phyloP scores from a whole-genome alignment of 768 basidiomycete genomes.

The Epithele typhae region DNA sequence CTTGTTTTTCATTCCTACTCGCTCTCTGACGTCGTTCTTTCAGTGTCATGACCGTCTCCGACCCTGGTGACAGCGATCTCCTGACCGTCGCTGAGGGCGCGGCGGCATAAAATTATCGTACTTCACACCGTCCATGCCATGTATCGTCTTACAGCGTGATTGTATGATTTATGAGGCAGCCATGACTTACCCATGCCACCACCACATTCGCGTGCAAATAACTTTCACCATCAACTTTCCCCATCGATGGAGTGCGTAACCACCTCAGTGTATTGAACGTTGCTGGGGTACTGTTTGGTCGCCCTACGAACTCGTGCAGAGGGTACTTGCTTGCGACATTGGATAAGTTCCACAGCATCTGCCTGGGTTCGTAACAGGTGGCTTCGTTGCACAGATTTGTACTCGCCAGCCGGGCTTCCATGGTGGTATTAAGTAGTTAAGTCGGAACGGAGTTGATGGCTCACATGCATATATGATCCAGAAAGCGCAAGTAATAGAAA shows the following conservation, averaged over 20 bases:
- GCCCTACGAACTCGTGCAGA: no score
- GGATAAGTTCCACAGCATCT: no score
- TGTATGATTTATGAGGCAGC: constrained; percentile 16
- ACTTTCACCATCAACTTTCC: no score
- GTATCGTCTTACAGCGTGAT: constrained; percentile 14
- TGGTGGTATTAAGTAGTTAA: no score
- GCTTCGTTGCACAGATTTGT: no score
- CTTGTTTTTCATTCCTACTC: constrained; percentile 9
- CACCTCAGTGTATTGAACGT: no score
- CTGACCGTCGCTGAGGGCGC: constrained; percentile 79
- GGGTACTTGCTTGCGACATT: no score
- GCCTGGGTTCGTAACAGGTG: no score
- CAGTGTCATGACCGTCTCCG: constrained; percentile 95
- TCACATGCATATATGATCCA: neutral
- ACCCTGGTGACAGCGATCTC: constrained; percentile 96
- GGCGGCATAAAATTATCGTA: constrained; percentile 43
- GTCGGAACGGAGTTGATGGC: neutral
- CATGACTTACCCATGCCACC: constrained; percentile 8
- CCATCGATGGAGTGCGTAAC: no score
- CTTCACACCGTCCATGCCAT: constrained; percentile 12
- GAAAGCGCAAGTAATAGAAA: constrained; percentile 1
- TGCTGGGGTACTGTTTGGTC: no score
- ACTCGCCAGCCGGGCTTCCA: no score
- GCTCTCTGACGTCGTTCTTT: constrained; percentile 1
- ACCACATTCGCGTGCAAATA: no score